Base-by-base conservation (phyloP, 805 yeast species). In the Pichia rugopelliculosa region DNA sequence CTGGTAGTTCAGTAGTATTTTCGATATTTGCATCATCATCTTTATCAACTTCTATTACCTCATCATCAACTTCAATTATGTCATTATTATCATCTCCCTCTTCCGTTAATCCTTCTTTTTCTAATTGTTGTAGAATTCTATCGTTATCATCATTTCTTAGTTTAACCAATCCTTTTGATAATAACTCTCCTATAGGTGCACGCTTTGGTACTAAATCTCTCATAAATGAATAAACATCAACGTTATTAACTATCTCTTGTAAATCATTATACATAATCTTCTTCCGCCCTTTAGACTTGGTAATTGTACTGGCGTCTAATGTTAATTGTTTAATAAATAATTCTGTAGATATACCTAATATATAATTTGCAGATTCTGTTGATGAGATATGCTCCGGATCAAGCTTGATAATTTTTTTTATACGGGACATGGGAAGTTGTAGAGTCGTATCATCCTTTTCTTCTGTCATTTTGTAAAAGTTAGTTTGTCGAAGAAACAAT, bases 291-390 rank as follows among this genome's bases (percentile, higher is more conserved):
- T 79, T 84, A 34, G 79, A 68, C 55, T 79, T 77, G 27, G 95
- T 85, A 21, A 72, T 69, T 47, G 81, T 64, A 6, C 79, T 69
- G 0, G 93, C 89, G 59, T 83, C 87, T 59, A 82, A 87, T 1
- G 86, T 74, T 51, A 85, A 71, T 57, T 79, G 77, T 62, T 80
- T 82, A 21, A 85, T 72, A 59, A 86, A 86, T 21, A 84, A 65
- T 57, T 86, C 93, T 0, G 91, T 79, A 9, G 93, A 89, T n/a
- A 83, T 73, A 3, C 87, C 87, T 7, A 86, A 71, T 15, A 87
- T 75, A 59, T 78, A 82, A n/a, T 82, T 86, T 0, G 91, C 87
- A 25, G 80, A 70, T 48, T 77, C 82, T 3, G 88, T 78, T 2
- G 87, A 79, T 2, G 82, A 76, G 7, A 73, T 65, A 54, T 82